Base-by-base conservation (phyloP, 2,329 filamentous ascomycete species). In the Colletotrichum musicola region DNA sequence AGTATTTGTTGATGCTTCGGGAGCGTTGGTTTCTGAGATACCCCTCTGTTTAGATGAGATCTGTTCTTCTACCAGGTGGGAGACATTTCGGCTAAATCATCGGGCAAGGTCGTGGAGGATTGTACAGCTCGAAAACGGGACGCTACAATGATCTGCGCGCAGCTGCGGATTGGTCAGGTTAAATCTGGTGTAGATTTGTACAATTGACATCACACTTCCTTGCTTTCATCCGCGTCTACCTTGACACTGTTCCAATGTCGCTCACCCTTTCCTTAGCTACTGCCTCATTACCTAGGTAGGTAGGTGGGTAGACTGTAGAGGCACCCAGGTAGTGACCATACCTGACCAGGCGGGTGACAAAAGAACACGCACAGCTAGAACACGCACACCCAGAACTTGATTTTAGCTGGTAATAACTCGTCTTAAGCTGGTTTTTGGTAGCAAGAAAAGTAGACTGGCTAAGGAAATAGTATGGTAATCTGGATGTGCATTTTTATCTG, bases 11-110 rank as follows among this genome's bases (percentile, higher is more conserved):
- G 60, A 56, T 64, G 18, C 50, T 63, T 22, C 56, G 60, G 69
- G 63, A 71, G 60, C 68, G 55, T 64, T 71, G 68, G 56, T 71
- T 71, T 68, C 59, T 62, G 70, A 71, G 67, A 71, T 71, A 71
- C 68, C 70, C 70, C 68, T 70, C 70, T 71, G 68, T 68, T 70
- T 53, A 61, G 65, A 68, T 68, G 44, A 65, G 65, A 65, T 44
- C 25, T 49, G n/a, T 20, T 25, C 4, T 56, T 16, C 55, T 22
- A 7, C 18, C 35, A 22, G 35, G 51, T 44, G 55, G 65, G 40
- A 47, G 27, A 49, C 38, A 49, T 56, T 42, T 68, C 65, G 20
- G 65, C 65, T 46, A 56, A 65, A 65, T 68, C 65, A 68, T 50
- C 55, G 62, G 49, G 65, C 42, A 60, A 65, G 62, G 42, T 27